Conservation (phyloP, 116 monocot genomes). For the Phalaenopsis hybrid region DNA sequence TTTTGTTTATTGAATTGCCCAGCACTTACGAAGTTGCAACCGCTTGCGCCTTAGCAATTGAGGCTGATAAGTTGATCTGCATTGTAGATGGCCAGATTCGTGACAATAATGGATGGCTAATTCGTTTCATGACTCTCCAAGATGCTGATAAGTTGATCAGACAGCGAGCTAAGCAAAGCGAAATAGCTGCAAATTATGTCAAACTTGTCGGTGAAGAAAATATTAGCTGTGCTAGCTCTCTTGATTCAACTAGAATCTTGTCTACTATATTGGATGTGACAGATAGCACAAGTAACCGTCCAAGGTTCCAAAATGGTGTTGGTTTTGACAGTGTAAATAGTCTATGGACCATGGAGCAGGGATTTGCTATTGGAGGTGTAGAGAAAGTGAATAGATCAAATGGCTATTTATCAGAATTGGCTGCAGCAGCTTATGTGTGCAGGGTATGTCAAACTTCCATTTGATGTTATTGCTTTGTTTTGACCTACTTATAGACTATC, state of each 20-base stretch:
- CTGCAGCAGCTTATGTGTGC: conserved; percentile 91
- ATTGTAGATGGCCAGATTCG: conserved; percentile 80
- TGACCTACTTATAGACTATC: neutral
- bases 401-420: conserved; percentile 89
- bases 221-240: conserved; percentile 11
- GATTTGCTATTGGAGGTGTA: conserved; percentile 93
- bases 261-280: conserved; percentile 15
- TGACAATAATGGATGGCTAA: conserved; percentile 51
- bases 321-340: conserved; percentile 94
- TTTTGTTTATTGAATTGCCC: conserved; percentile 18
- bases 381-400: conserved; percentile 68
- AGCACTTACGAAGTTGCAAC: conserved; percentile 99
- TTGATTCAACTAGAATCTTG: conserved; percentile 24
- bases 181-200: conserved; percentile 92
- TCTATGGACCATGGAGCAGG: conserved; percentile 58
- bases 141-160: conserved; percentile 87
- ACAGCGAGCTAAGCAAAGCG: conserved; percentile 74
- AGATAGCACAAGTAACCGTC: conserved; percentile 18
- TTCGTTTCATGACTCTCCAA: conserved; percentile 80
- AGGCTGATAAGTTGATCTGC: conserved; percentile 94
- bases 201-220: conserved; percentile 60
- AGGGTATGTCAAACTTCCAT: conserved; percentile 39
- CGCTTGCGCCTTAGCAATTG: conserved; percentile 86
- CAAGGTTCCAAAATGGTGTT: conserved; percentile 87
- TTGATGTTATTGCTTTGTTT: neutral